Base-by-base conservation (phyloP, 2,329 filamentous ascomycete species). In the Aspergillus sp. region DNA sequence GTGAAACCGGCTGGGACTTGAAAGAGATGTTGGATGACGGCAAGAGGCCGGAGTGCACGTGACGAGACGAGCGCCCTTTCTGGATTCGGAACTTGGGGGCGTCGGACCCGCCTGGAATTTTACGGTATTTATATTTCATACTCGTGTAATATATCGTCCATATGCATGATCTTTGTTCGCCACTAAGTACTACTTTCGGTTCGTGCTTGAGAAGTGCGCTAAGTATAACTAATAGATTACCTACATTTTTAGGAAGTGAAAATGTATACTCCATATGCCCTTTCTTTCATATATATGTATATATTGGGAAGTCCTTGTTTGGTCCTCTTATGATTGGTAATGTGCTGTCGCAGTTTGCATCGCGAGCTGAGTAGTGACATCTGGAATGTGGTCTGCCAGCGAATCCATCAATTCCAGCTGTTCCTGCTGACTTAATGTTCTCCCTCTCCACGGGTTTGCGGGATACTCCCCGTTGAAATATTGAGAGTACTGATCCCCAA, bases 361-460 rank as follows among this genome's bases (percentile, higher is more conserved):
- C 45, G 72, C 67, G 41, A 77, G 64, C 45, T 74, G 70, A 2
- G 70, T 66, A 31, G 77, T 78, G 8, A 79, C 73, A 61, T 79
- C 77, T 3, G 77, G 77, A 48, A 79, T 64, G 79, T 89, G 72
- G 8, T 76, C 68, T 72, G 95, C 90, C 35, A 96, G 81, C 49
- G 87, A 87, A 55, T 87, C 86, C 89, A 96, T 91, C 39, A 96
- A 79, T 77, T 96, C 90, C 62, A 88, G 77, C 74, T 95, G 91
- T 73, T 96, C 90, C 68, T 91, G 85, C 62, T 92, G 88, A 58
- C 87, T 93, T 33, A 96, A 78, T 58, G 81, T 81, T 82, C 91
- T 66, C 85, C 86, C 58, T 81, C 83, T 69, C 84, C 83, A 72
- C 62, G 76, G 67, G 68, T 79, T 72, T 59, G 76, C 70, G 31